phyloP scores from a whole-genome alignment of 371 early-diverging fungal genomes.

The Funneliformis caledonium region DNA sequence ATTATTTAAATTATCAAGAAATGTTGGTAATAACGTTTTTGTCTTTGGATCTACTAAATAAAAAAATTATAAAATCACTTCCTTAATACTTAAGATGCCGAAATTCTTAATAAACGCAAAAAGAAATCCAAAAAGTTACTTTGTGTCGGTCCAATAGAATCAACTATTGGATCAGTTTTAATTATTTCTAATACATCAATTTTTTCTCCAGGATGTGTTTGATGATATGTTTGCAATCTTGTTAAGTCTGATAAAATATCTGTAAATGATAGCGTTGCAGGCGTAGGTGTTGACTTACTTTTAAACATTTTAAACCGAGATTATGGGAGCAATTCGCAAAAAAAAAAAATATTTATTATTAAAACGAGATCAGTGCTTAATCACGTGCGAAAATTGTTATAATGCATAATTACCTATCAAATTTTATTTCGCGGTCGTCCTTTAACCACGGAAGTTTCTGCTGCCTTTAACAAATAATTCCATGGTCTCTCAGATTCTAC shows the following conservation, averaged over 20 bases:
- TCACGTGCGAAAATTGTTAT: too few relatives aligned
- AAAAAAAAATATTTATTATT: too few relatives aligned
- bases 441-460: background rate
- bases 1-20: background rate
- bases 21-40: background rate
- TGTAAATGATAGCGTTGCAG: conserved; percentile 12
- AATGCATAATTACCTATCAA: too few relatives aligned
- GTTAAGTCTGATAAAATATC: conserved; percentile 22
- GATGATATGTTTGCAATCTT: conserved; percentile 27
- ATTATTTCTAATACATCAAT: conserved; percentile 15
- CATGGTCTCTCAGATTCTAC: background rate
- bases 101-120: background rate
- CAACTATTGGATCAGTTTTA: conserved; percentile 6
- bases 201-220: background rate
- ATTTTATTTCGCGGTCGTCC: background rate
- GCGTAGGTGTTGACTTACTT: background rate
- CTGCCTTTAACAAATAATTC: background rate
- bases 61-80: background rate
- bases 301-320: conserved; percentile 36
- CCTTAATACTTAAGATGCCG: background rate
- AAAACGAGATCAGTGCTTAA: too few relatives aligned
- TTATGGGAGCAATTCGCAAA: too few relatives aligned
- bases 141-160: background rate
- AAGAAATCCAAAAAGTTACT: background rate
- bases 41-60: background rate